Evolutionary conservation across 164 flowering plant species (phyloP), one percentile per base, ranked within the genome.

Genomic region (Litsea cubeba): DNA sequence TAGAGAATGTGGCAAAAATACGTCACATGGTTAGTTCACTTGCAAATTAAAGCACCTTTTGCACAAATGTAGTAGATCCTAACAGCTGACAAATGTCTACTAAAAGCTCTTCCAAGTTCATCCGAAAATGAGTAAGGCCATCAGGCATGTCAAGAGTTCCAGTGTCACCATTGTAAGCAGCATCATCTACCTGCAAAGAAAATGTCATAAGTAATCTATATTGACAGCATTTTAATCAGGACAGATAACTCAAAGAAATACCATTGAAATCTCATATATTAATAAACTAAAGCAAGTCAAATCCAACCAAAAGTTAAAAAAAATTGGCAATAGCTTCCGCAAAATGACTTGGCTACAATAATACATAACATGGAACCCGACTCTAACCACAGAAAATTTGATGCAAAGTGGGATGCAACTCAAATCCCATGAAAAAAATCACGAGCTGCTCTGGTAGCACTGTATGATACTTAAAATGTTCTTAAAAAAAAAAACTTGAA

Each of bases 1-100:
- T 4, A 17, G 12, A 51, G 18, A 51, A 51, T 51, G 58, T 17
- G 18, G 18, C 17, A 3, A 51, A 14, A 51, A 2, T 17, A 12
- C 14, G 5, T 17, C 58, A 51, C 58, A 51, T 12, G 58, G 20
- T 51, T 51, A 4, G 68, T 65, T 60, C 35, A 50, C 20, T 26
- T 30, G 30, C 12, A 35, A 40, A 35, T 15, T 62, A 20, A 49
- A 12, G 26, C 75, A 92, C 98, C 98, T 95, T 93, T 76, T 91
- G 91, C 35, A 87, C 69, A 83, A 87, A 90, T 71, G 84, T 65
- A 71, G 85, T 72, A 75, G 98, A 86, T 65, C 87, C 83, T 80
- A 95, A 78, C 58, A 95, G 83, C 82, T 93, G 97, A 78, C 97
- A 95, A 71, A 91, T 89, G 82, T 95, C 95, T 70, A 89, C 90